Conservation (phyloP, 2,329 filamentous ascomycete genomes). For the Passalora sequoiae region DNA sequence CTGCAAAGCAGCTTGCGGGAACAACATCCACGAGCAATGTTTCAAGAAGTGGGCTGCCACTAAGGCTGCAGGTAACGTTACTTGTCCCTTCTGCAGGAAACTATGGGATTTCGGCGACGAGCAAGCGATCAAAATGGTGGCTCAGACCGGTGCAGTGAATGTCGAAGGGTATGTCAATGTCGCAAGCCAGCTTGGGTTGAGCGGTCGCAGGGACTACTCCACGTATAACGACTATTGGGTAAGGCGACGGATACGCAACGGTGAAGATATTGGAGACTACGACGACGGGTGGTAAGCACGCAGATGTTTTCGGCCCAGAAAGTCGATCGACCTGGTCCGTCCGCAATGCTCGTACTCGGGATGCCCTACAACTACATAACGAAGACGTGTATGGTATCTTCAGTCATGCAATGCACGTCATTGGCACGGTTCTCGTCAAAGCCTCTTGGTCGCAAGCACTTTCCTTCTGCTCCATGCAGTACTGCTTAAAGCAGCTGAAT, state of each 20-base stretch:
- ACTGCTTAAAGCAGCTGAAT: no score
- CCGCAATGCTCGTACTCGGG: no score
- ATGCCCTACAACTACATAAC: no score
- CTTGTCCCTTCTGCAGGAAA: constrained; percentile 32
- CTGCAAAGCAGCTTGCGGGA: constrained; percentile 58
- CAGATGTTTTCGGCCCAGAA: no score
- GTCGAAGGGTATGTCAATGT: constrained; percentile 34
- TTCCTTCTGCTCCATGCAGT: no score
- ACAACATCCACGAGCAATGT: constrained; percentile 56
- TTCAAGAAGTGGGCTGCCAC: constrained; percentile 50
- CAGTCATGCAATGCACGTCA: no score
- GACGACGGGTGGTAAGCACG: constrained; percentile 1
- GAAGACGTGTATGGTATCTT: no score
- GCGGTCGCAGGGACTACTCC: constrained; percentile 28
- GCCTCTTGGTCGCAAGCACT: no score
- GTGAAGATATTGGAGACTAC: neutral
- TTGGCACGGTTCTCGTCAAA: no score
- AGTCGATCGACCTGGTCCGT: no score
- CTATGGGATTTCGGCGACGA: constrained; percentile 25
- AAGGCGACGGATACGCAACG: neutral
- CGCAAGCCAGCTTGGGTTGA: constrained; percentile 29
- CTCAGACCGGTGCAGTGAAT: constrained; percentile 21
- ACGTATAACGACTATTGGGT: constrained; percentile 29
- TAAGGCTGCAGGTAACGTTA: constrained; percentile 24
- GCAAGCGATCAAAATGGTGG: constrained; percentile 21